phyloP scores from a whole-genome alignment of 495 filamentous ascomycete species.

The Penicillium longicatenatum region DNA sequence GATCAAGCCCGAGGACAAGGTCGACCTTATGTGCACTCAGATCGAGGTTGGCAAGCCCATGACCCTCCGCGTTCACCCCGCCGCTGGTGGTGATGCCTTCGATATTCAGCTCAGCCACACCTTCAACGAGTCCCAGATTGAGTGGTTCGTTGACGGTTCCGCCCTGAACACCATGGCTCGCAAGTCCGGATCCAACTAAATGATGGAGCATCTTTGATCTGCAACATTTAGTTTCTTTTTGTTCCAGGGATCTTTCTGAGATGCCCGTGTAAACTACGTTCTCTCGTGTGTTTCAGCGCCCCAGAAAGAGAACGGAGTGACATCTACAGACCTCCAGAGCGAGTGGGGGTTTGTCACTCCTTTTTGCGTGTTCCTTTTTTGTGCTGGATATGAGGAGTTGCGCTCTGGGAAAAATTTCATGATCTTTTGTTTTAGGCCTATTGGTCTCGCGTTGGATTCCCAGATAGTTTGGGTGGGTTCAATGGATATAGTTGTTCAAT shows the following conservation, averaged over 20 bases:
- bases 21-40: conserved; percentile 88
- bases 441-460: conserved; percentile 38
- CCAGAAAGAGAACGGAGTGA: conserved; percentile 18
- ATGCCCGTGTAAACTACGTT: conserved; percentile 38
- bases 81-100: conserved; percentile 70
- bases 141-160: conserved; percentile 98
- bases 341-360: conserved; percentile 7
- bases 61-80: conserved; percentile 87
- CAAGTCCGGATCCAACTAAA: conserved; percentile 56
- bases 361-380: conserved; percentile 19
- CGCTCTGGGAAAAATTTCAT: conserved; percentile 44
- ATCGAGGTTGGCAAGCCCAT: conserved; percentile 92
- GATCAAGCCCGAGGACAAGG: conserved; percentile 89
- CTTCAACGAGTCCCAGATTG: conserved; percentile 94
- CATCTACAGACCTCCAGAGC: background rate
- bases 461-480: conserved; percentile 42
- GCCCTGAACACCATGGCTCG: conserved; percentile 96
- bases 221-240: background rate
- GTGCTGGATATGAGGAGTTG: conserved; percentile 39
- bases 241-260: conserved; percentile 7
- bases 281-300: conserved; percentile 27
- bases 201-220: conserved; percentile 8
- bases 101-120: conserved; percentile 88
- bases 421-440: conserved; percentile 42
- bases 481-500: conserved; percentile 50